A percentile compares a stretch with the other conserved stretches of the same genome.
Conservation (phyloP, 2,329 filamentous ascomycete genomes). For the Penicillium sp. region DNA sequence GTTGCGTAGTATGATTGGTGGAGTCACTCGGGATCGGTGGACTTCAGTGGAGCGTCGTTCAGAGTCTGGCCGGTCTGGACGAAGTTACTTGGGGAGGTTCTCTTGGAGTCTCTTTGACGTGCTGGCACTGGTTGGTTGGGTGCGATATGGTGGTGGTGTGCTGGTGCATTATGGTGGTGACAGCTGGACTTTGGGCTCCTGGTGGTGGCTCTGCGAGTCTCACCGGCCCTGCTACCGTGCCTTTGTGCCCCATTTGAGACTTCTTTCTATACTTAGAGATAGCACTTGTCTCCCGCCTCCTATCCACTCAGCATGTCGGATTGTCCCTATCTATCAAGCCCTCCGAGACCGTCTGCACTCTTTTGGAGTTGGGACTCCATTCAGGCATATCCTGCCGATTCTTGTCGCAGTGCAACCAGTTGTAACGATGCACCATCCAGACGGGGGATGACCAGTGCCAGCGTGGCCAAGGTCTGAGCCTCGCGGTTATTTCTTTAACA, state of each 20-base stretch:
- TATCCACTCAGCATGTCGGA: not conserved
- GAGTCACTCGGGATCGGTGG: constrained; percentile 20
- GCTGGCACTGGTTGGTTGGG: not conserved
- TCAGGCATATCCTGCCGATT: not conserved
- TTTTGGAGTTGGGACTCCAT: not conserved
- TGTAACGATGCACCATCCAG: not conserved
- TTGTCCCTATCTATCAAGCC: not conserved
- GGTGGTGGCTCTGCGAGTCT: not conserved
- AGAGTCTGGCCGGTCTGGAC: constrained; percentile 21
- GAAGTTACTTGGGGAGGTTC: not conserved
- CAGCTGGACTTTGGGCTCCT: not conserved
- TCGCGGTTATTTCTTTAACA: not conserved
- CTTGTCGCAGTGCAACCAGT: not conserved
- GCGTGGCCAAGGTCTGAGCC: constrained; percentile 4
- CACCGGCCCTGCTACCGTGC: not conserved
- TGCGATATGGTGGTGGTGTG: not conserved
- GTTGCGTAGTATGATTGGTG: constrained; percentile 16
- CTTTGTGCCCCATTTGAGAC: not conserved
- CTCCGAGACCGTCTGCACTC: not conserved
- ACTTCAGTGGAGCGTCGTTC: constrained; percentile 11
- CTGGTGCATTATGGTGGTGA: constrained; percentile 1
- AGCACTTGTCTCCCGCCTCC: not conserved
- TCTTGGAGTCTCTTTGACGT: not conserved
- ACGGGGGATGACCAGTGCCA: not conserved
- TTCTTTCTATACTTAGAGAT: constrained; percentile 2